phyloP scores from a whole-genome alignment of 2,329 filamentous ascomycete genomes.

The Penicillium digitatum region DNA sequence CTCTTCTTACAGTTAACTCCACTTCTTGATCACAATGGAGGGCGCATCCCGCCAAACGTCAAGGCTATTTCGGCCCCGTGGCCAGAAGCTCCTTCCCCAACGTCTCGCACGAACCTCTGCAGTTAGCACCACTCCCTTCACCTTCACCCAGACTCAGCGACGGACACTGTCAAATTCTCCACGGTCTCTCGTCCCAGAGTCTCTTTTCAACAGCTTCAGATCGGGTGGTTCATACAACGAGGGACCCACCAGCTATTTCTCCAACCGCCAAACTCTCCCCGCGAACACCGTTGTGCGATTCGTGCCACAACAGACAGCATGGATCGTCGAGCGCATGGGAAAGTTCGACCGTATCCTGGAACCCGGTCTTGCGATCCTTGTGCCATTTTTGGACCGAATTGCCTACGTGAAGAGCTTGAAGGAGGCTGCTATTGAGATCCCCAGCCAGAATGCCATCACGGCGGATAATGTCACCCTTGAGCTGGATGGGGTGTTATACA shows the following conservation, averaged over 20 bases:
- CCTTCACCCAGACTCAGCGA: conserved; percentile 26
- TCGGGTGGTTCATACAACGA: conserved; percentile 24
- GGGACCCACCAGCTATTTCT: conserved; percentile 70
- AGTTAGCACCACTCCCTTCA: conserved; percentile 20
- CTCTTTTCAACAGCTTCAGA: conserved; percentile 32
- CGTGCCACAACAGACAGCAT: conserved; percentile 98
- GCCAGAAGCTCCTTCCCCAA: conserved; percentile 23
- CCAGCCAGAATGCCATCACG: conserved; percentile 94
- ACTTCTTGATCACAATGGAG: conserved; percentile 33
- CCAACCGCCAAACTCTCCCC: conserved; percentile 63
- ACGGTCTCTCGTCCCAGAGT: conserved; percentile 29
- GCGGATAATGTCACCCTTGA: conserved; percentile 97
- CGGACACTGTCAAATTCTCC: conserved; percentile 32
- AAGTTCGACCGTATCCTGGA: conserved; percentile 92
- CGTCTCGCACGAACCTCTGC: conserved; percentile 19
- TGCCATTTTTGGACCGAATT: conserved; percentile 90
- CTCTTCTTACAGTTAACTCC: not conserved
- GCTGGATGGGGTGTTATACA: conserved; percentile 92
- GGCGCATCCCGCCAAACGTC: conserved; percentile 34
- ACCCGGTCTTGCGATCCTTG: conserved; percentile 81
- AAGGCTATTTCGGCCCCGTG: conserved; percentile 31
- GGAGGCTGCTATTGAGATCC: conserved; percentile 93
- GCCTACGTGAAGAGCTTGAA: conserved; percentile 98
- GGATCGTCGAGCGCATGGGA: conserved; percentile 99
- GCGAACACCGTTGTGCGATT: conserved; percentile 94